Conservation (phyloP, 352 stramenopile species). For the Lagenidium giganteum region DNA sequence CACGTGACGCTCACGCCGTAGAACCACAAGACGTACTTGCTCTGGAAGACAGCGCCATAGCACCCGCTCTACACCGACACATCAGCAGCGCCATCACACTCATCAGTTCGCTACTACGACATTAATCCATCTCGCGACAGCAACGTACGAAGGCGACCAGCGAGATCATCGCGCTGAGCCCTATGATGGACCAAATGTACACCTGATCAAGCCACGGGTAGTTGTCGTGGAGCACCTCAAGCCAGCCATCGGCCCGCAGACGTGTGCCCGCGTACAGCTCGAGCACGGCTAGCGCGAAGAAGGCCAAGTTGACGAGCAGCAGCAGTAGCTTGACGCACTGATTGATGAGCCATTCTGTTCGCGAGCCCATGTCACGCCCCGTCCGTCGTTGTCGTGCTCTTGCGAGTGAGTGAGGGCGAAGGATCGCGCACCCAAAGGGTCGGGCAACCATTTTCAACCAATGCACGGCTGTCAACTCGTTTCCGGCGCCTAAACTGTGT, state of each 20-base stretch:
- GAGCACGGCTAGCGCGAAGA: conserved; percentile 15
- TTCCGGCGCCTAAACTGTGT: no score
- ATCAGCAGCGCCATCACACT: not conserved
- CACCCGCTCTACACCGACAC: conserved; percentile 8
- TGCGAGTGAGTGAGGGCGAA: no score
- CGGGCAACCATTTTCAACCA: no score
- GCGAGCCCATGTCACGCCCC: no score
- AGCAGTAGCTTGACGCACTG: no score
- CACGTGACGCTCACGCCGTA: no score
- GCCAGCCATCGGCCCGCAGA: conserved; percentile 16
- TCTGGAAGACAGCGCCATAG: conserved; percentile 13
- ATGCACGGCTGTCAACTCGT: no score
- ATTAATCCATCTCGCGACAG: not conserved
- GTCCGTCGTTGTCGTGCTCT: no score
- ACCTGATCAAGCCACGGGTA: conserved; percentile 20
- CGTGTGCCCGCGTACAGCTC: conserved; percentile 6
- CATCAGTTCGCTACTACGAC: not conserved
- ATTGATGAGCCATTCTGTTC: no score
- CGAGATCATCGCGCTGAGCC: conserved; percentile 12
- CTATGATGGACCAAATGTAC: conserved; percentile 12
- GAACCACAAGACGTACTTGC: conserved; percentile 13
- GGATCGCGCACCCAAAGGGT: no score
- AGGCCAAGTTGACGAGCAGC: conserved; percentile 15
- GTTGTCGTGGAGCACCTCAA: conserved; percentile 23
- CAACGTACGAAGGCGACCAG: conserved; percentile 17